phyloP scores from a whole-genome alignment of 345 rosid genomes.

The Camelina sativa region DNA sequence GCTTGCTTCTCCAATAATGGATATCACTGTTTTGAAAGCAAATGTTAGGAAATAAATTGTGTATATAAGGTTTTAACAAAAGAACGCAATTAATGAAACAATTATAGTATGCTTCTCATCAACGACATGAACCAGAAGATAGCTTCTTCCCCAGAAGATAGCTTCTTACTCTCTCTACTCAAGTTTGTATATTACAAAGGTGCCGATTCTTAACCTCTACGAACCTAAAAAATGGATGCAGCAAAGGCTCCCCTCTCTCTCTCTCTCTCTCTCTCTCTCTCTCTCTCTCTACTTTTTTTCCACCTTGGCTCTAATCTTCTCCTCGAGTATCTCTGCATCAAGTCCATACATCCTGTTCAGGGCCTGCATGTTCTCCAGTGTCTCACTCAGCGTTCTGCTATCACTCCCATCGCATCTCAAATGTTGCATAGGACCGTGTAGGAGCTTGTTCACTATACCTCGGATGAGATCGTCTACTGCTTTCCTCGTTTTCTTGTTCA shows the following conservation, averaged over 20 bases:
- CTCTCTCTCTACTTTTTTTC: constrained; percentile 45
- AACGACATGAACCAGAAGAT: constrained; percentile 10
- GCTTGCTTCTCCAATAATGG: neutral
- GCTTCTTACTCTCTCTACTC: constrained; percentile 26
- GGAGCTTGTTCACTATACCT: constrained; percentile 80
- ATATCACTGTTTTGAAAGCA: neutral
- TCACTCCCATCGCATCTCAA: constrained; percentile 86
- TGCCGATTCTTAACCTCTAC: constrained; percentile 14
- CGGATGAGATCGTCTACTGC: constrained; percentile 87
- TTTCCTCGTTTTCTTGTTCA: constrained; percentile 74
- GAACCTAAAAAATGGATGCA: constrained; percentile 23
- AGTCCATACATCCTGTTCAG: constrained; percentile 90
- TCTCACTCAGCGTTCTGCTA: constrained; percentile 71
- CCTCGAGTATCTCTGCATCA: constrained; percentile 78
- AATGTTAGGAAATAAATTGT: neutral
- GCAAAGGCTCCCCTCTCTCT: neutral
- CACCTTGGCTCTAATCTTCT: constrained; percentile 79
- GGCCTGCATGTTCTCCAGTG: constrained; percentile 93
- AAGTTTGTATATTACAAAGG: constrained; percentile 30
- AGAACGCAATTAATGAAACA: constrained; percentile 16
- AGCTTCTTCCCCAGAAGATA: constrained; percentile 9
- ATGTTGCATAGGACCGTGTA: constrained; percentile 97
- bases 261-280: neutral
- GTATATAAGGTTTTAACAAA: neutral
- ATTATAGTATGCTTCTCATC: constrained; percentile 15